Evolutionary conservation across 345 rosid genomes (phyloP), one percentile per base, ranked within the genome.

Genomic region (Melaleuca quinquenervia): DNA sequence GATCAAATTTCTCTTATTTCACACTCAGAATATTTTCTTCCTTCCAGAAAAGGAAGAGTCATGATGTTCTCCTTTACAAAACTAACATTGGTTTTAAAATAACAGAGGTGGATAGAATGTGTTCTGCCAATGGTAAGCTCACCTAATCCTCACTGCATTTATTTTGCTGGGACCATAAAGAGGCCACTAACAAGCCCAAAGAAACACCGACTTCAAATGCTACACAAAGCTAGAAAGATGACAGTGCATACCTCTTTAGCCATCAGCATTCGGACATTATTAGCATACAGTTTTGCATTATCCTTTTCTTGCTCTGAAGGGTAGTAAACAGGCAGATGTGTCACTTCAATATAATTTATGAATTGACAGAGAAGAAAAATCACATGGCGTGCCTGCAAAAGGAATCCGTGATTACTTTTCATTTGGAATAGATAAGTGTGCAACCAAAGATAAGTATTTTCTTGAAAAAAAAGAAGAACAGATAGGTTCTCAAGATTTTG

Each of bases 241-340:
- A 21, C 80, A 70, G 80, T 70, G 80, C 85, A 87, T 93, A 96
- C 99, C 98, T 97, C 97, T 5, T 84, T 87, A 78, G 98, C 99
- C 99, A 97, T 96, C 91, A 96, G 82, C 89, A 88, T 92, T 83
- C 99, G 92, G 86, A 97, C 93, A 85, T 97, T 96, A 89, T 90
- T 91, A 82, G 99, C 98, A 92, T 92, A 96, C 27, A 96, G 94
- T 90, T 95, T 97, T 21, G 98, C 93, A 86, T 97, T 95, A 85
- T 93, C 95, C 85, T 94, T 95, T 93, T 97, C 99, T 91, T 94
- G 93, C 85, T 96, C 95, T 75, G 98, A 93, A 3, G 99, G 99
- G 90, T 88, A 89, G 94, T 97, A 97, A 80, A 94, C 92, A 82
- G 99, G 98, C 86, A 97, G 91, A 74, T 90, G 90, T 49, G 87